phyloP scores from a whole-genome alignment of 1,284 basidiomycete species.

The Fomitopsis pinicola region DNA sequence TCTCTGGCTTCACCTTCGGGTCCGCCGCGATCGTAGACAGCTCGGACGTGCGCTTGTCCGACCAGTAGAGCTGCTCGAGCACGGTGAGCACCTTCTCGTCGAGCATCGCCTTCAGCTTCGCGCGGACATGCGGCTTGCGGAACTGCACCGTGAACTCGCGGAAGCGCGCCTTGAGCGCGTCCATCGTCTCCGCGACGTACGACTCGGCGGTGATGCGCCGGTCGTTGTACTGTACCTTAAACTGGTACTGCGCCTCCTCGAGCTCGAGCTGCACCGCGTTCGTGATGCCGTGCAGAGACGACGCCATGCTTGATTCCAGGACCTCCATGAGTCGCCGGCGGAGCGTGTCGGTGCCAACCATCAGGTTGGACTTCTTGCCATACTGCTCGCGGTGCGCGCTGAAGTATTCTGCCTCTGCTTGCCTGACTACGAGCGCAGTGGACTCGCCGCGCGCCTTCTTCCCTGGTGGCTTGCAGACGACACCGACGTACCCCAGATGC shows the following conservation, averaged over 20 bases:
- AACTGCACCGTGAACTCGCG: slow-evolving; percentile 85
- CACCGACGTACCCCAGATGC: slow-evolving; percentile 95
- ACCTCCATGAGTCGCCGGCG: slow-evolving; percentile 92
- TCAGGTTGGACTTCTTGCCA: slow-evolving; percentile 60
- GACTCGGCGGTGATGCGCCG: slow-evolving; percentile 91
- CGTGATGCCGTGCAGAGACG: slow-evolving; percentile 90
- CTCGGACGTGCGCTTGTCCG: slow-evolving; percentile 81
- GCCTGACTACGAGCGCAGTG: slow-evolving; percentile 51
- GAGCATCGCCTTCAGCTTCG: slow-evolving; percentile 86
- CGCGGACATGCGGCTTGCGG: slow-evolving; percentile 85
- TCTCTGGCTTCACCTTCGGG: slow-evolving; percentile 65
- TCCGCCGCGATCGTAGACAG: slow-evolving; percentile 73
- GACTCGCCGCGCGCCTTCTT: slow-evolving; percentile 43
- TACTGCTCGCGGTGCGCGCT: slow-evolving; percentile 69
- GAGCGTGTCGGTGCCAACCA: slow-evolving; percentile 90
- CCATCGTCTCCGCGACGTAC: slow-evolving; percentile 97
- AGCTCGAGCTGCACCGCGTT: slow-evolving; percentile 96
- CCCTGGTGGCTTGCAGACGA: slow-evolving; percentile 80
- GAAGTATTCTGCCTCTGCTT: slow-evolving; percentile 84
- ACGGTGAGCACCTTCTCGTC: slow-evolving; percentile 98
- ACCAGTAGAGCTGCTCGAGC: slow-evolving; percentile 96
- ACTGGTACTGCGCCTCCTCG: slow-evolving; percentile 96
- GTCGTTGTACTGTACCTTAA: slow-evolving; percentile 99
- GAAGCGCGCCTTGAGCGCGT: slow-evolving; percentile 88
- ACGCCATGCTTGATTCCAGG: slow-evolving; percentile 95